A percentile compares a stretch with the other conserved stretches of the same genome.
These are phyloP conservation scores for Quercus phellos DNA, from an alignment of 331 rosid genomes.

Conservation along the genomic window DNA sequence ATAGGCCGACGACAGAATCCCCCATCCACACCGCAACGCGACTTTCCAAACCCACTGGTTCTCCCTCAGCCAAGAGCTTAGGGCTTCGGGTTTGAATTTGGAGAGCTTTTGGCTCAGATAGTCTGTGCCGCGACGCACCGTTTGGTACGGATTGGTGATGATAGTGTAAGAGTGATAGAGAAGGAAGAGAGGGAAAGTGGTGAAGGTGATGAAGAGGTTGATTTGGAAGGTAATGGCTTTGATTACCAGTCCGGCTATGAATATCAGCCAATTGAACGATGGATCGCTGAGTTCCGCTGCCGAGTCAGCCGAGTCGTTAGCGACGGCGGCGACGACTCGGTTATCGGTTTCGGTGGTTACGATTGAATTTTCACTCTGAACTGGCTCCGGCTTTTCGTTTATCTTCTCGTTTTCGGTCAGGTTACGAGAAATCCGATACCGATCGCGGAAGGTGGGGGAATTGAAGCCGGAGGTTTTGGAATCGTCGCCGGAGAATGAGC, in stretches of 20 bases:
- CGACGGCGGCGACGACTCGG: conserved; percentile 7
- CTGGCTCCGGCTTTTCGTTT: conserved; percentile 19
- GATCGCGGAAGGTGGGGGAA: conserved; percentile 9
- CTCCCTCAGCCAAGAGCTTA: conserved; percentile 36
- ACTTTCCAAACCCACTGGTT: conserved; percentile 42
- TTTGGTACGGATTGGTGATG: conserved; percentile 51
- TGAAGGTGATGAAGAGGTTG: conserved; percentile 35
- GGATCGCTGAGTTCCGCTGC: conserved; percentile 25
- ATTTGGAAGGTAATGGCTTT: conserved; percentile 54
- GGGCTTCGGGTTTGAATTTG: conserved; percentile 8
- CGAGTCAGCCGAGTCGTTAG: conserved; percentile 42
- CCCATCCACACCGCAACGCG: conserved; percentile 58
- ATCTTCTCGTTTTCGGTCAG: conserved; percentile 28
- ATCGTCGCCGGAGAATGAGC: conserved; percentile 4
- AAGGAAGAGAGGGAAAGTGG: conserved; percentile 45
- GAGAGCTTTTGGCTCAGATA: conserved; percentile 15
- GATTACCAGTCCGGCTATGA: conserved; percentile 38
- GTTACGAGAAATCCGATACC: conserved; percentile 1
- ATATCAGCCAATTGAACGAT: conserved; percentile 36
- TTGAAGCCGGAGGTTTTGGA: not conserved
- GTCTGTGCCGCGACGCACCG: conserved; percentile 31
- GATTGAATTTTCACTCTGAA: conserved; percentile 20
- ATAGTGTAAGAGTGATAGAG: conserved; percentile 35
- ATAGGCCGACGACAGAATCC: conserved; percentile 54
- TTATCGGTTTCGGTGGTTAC: conserved; percentile 36